Conservation (phyloP, 305 asterid genomes). For the Fraxinus velutina region DNA sequence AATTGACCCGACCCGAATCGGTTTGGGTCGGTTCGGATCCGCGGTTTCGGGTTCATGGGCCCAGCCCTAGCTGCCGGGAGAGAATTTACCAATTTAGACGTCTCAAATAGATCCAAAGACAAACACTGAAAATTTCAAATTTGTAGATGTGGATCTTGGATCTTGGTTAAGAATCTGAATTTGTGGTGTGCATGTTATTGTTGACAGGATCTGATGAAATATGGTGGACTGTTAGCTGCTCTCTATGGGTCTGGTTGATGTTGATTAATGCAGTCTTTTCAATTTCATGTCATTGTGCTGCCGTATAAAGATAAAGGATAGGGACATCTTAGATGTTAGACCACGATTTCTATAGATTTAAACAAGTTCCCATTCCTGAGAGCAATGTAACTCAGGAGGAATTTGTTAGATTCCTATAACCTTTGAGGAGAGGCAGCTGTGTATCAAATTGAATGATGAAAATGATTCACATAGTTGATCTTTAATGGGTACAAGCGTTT, state of each 20-base stretch:
- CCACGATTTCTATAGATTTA: neutral
- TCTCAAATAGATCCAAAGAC: neutral
- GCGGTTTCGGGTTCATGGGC: too few species aligned
- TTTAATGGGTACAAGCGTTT: slow-evolving; percentile 4
- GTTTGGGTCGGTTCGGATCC: too few species aligned
- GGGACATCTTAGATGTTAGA: neutral
- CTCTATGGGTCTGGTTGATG: neutral
- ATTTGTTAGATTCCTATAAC: neutral
- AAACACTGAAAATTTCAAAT: neutral
- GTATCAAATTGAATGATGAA: neutral
- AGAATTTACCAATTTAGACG: neutral
- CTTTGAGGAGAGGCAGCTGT: neutral
- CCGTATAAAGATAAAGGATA: neutral
- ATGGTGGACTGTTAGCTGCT: neutral
- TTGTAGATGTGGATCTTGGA: neutral
- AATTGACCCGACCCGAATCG: too few species aligned
- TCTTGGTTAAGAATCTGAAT: neutral
- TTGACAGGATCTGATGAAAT: neutral
- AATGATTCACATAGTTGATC: neutral
- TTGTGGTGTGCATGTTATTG: neutral
- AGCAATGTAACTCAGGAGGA: neutral
- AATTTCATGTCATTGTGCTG: neutral
- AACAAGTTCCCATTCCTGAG: neutral
- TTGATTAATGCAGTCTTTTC: neutral
- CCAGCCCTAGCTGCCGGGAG: neutral